Evolutionary conservation across 176 grass and related monocot species (phyloP).

Genomic region (Aegilops sharonensis): DNA sequence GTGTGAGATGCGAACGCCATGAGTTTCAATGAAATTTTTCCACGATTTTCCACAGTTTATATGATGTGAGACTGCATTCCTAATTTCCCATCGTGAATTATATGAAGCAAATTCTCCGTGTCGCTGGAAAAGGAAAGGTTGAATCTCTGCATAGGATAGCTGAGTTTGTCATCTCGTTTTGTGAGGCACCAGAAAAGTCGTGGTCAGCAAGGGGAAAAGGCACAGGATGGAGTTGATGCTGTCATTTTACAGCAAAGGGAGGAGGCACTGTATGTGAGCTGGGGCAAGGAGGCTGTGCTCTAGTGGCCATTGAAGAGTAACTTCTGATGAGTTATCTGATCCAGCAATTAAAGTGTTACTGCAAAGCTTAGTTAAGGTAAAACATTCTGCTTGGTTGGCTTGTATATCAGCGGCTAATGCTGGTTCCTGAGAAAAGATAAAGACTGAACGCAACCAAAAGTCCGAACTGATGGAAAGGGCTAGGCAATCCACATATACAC

Average conservation of each 20-base stretch:
- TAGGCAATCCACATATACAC: no score
- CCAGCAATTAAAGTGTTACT: no score
- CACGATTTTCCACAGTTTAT: no score
- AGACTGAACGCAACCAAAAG: not conserved
- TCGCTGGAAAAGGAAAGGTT: not conserved
- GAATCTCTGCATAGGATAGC: not conserved
- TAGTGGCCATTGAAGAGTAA: no score
- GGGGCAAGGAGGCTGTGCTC: constrained; percentile 33
- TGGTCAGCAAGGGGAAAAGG: constrained; percentile 44
- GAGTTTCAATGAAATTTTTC: not conserved
- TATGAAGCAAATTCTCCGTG: not conserved
- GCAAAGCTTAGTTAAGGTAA: not conserved
- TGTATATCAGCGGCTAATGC: no score
- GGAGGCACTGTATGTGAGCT: constrained; percentile 51
- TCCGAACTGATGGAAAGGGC: no score
- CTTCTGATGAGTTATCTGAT: no score
- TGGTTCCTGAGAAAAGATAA: not conserved
- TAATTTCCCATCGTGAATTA: not conserved
- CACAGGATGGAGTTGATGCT: constrained; percentile 50
- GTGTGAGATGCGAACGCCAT: not conserved
- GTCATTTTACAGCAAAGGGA: constrained; percentile 48
- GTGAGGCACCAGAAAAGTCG: constrained; percentile 49
- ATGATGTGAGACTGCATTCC: not conserved
- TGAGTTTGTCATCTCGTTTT: not conserved
- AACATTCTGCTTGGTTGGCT: not conserved